Evolutionary conservation across 2,329 filamentous ascomycete species (phyloP), one percentile per base, ranked within the genome.

Genomic region (Aspergillus jensenii): DNA sequence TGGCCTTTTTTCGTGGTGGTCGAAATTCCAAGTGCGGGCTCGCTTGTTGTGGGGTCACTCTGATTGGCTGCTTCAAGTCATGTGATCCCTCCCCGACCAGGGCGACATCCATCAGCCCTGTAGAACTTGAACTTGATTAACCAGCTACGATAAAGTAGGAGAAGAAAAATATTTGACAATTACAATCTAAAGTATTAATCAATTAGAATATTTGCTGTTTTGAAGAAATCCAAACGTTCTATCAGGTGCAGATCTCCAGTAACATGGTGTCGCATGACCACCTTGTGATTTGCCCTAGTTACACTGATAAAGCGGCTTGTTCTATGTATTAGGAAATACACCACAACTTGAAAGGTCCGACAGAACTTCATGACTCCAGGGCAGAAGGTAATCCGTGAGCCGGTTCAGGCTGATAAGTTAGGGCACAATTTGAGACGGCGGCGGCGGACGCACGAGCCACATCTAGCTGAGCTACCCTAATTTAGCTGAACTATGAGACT

Each of bases 21-120:
- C 59, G 68, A 71, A 70, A 67, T 67, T 71, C 63, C 58, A 71
- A 48, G 67, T 73, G 72, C 69, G 71, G 31, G 64, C 71, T 75
- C 72, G 72, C 72, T 74, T 73, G 56, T 31, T 33, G 39, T 59
- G 56, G 43, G 55, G 14, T 35, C n/a, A 2, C 17, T 41, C 8
- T 72, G 66, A 72, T 74, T 74, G 71, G 71, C 27, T 12, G 2
- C 0, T 15, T 0, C 35, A 14, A 27, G 35, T 49, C 45, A 64
- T 51, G 52, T 63, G 52, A 14, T 23, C 11, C 40, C 39, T 57
- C 3, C 46, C 52, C 52, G 9, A 11, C 19, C 44, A 21, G 12
- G 35, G 11, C 48, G 6, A 39, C 12, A 11, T 11, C 27, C 9
- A 31, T 31, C 27, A 11, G 27, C 27, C 27, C 27, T 31, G 9